phyloP scores from a whole-genome alignment of 1,139 yeast genomes.

The Kurtzmaniella quercitrusa region DNA sequence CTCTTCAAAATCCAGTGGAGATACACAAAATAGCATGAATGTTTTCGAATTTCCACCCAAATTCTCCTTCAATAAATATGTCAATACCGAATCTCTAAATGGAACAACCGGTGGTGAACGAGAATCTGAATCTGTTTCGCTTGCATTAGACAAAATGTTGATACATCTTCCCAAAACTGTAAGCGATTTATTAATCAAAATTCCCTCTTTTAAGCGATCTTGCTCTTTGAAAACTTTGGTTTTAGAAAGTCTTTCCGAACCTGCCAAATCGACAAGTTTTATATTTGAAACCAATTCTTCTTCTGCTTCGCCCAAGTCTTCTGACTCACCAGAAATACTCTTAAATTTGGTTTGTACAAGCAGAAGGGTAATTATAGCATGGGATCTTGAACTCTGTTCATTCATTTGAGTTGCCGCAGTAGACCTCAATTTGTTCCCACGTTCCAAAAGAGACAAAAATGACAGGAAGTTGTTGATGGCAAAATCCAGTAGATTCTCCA shows the following conservation, averaged over 20 bases:
- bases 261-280: constrained; percentile 76
- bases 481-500: constrained; percentile 56
- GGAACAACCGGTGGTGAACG: constrained; percentile 41
- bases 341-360: constrained; percentile 53
- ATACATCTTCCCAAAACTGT: constrained; percentile 76
- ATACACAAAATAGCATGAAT: constrained; percentile 70
- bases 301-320: constrained; percentile 40
- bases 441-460: constrained; percentile 35
- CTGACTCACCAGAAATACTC: constrained; percentile 14
- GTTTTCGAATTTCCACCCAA: constrained; percentile 74
- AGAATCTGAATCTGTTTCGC: constrained; percentile 10
- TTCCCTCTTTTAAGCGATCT: constrained; percentile 66
- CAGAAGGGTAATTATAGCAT: constrained; percentile 65
- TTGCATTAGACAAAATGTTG: constrained; percentile 37
- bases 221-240: constrained; percentile 60
- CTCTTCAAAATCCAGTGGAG: constrained; percentile 75
- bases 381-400: constrained; percentile 69
- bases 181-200: constrained; percentile 68
- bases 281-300: constrained; percentile 55
- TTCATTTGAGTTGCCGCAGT: constrained; percentile 72
- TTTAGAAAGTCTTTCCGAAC: constrained; percentile 65
- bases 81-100: constrained; percentile 67
- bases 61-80: constrained; percentile 69
- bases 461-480: constrained; percentile 40
- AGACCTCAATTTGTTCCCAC: constrained; percentile 51